A percentile compares a stretch with the other conserved stretches of the same genome.
These are phyloP conservation scores for Exophiala sideris DNA, from an alignment of 2,329 filamentous ascomycete species.

Conservation along the genomic window DNA sequence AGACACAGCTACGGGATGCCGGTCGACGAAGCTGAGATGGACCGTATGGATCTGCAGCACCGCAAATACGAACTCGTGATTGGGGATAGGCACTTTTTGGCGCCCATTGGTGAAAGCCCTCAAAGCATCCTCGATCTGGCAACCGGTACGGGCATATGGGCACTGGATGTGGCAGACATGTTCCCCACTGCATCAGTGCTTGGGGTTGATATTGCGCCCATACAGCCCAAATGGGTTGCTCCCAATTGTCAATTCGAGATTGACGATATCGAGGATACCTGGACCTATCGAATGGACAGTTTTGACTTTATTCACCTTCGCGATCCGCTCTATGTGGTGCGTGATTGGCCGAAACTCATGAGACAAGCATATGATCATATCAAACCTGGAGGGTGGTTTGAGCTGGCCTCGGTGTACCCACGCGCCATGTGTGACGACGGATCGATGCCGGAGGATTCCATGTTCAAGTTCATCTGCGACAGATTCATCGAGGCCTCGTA, in stretches of 20 bases:
- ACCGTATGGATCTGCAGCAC: conserved; percentile 22
- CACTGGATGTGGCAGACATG: conserved; percentile 37
- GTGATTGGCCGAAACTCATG: conserved; percentile 26
- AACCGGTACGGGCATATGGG: conserved; percentile 23
- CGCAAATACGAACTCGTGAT: conserved; percentile 18
- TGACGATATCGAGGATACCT: conserved; percentile 35
- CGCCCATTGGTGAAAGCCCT: conserved; percentile 17
- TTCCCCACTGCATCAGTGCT: conserved; percentile 42
- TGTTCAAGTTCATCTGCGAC: conserved; percentile 32
- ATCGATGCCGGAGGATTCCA: conserved; percentile 32
- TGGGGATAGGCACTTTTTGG: conserved; percentile 20
- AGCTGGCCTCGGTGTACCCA: conserved; percentile 28
- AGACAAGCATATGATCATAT: conserved; percentile 29
- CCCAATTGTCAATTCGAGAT: conserved; percentile 34
- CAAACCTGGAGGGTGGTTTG: conserved; percentile 33
- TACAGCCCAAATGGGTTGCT: conserved; percentile 44
- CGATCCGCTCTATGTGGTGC: conserved; percentile 16
- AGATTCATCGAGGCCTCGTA: conserved; percentile 31
- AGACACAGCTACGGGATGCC: conserved; percentile 22
- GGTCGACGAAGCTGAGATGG: conserved; percentile 22
- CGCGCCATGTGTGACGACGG: conserved; percentile 31
- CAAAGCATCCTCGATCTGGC: conserved; percentile 23
- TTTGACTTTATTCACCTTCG: conserved; percentile 34
- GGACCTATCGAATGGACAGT: conserved; percentile 31
- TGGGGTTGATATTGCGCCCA: conserved; percentile 49